These are phyloP conservation scores for Fusarium sublunatum DNA, from an alignment of 2,329 filamentous ascomycete species.

Conservation along the genomic window DNA sequence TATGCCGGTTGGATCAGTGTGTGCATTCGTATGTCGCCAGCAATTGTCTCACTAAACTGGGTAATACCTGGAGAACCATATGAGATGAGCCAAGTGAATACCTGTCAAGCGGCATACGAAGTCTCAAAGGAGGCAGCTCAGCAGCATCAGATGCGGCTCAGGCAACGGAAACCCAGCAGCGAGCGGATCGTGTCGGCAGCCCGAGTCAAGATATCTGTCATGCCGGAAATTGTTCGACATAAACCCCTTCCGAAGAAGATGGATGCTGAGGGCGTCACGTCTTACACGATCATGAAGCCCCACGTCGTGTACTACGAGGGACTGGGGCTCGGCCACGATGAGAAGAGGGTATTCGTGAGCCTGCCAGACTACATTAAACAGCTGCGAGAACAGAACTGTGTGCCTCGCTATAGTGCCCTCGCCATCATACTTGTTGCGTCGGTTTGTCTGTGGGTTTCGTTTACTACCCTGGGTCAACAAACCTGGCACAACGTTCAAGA, in stretches of 20 bases:
- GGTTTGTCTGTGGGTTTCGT: constrained; percentile 11
- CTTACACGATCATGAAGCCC: constrained; percentile 41
- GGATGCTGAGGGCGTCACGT: constrained; percentile 23
- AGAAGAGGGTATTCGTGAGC: constrained; percentile 32
- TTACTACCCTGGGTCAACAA: constrained; percentile 14
- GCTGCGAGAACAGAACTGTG: constrained; percentile 24
- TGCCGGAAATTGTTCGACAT: constrained; percentile 44
- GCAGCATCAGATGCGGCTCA: constrained; percentile 9
- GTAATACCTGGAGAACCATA: constrained; percentile 45
- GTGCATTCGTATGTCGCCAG: constrained; percentile 41
- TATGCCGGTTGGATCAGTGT: constrained; percentile 50
- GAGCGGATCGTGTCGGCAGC: constrained; percentile 20
- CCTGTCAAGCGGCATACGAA: constrained; percentile 32
- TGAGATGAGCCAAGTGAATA: constrained; percentile 36
- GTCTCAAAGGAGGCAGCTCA: constrained; percentile 24
- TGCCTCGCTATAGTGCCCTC: constrained; percentile 24
- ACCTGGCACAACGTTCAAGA: constrained; percentile 10
- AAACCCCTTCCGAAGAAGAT: constrained; percentile 17
- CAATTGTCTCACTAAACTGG: constrained; percentile 46
- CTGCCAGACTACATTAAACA: constrained; percentile 39
- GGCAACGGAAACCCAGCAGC: background rate
- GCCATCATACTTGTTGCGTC: constrained; percentile 22
- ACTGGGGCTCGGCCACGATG: constrained; percentile 33
- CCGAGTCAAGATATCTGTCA: constrained; percentile 50
- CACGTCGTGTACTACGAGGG: constrained; percentile 50